Evolutionary conservation across 306 rosid genomes (phyloP).

Genomic region (Begonia fuchsioides): DNA sequence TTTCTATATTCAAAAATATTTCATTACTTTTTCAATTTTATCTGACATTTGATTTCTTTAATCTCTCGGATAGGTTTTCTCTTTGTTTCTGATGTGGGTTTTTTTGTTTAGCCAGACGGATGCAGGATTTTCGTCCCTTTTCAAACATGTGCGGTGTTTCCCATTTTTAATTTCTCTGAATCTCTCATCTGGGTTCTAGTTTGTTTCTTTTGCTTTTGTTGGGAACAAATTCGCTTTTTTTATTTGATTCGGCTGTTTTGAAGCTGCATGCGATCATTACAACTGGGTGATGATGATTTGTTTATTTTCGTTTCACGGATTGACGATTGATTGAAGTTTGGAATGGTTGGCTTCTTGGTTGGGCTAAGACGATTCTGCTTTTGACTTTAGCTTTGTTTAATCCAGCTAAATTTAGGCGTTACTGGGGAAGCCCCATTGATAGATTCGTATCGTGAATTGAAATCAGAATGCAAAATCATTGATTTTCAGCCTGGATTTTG

Average conservation of each 20-base stretch:
- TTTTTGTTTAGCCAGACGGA: neutral
- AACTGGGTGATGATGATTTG: too few species aligned
- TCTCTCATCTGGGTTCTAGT: neutral
- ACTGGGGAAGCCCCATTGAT: too few species aligned
- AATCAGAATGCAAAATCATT: too few species aligned
- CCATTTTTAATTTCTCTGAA: neutral
- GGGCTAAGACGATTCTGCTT: neutral
- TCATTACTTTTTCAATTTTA: neutral
- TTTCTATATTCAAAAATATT: neutral
- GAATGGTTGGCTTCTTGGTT: too few species aligned
- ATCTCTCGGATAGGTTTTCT: neutral
- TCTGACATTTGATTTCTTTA: too few species aligned
- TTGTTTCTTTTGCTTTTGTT: neutral
- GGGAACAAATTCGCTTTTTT: slow-evolving; percentile 6
- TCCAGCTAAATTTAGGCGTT: neutral
- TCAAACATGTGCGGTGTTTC: slow-evolving; percentile 17
- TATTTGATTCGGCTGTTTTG: slow-evolving; percentile 4
- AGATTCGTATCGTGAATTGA: too few species aligned
- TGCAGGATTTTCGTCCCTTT: slow-evolving; percentile 3
- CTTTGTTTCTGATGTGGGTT: slow-evolving; percentile 10
- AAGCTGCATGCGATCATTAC: too few species aligned
- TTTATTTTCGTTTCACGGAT: too few species aligned
- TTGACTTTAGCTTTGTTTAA: neutral
- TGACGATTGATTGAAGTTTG: too few species aligned
- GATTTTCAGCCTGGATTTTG: slow-evolving; percentile 4